These are phyloP conservation scores for Leucosporidium creatinivorum DNA, from an alignment of 768 basidiomycete species.

Conservation along the genomic window DNA sequence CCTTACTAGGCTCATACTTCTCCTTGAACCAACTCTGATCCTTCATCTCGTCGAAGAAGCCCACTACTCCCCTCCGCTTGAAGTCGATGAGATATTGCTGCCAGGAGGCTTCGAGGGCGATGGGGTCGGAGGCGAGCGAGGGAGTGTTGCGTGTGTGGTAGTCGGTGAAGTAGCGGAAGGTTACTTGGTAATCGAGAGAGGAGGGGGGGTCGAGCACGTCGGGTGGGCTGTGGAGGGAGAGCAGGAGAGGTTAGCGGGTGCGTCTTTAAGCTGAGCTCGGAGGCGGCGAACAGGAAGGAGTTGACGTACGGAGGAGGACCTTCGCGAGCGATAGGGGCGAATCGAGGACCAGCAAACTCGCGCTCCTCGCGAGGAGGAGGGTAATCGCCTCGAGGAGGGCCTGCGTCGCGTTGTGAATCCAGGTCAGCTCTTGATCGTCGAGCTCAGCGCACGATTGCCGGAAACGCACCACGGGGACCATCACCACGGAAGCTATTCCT, in stretches of 20 bases:
- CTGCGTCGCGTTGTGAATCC: neutral
- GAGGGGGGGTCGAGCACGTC: conserved; percentile 19
- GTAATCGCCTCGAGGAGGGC: neutral
- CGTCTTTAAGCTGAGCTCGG: neutral
- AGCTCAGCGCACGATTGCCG: too few relatives aligned
- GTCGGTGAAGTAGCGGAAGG: conserved; percentile 31
- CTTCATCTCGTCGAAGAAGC: conserved; percentile 16
- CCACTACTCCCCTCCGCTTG: neutral
- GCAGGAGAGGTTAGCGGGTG: neutral
- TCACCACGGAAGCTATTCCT: neutral
- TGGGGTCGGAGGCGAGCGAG: conserved; percentile 7
- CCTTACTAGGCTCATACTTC: conserved; percentile 26
- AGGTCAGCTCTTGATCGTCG: neutral
- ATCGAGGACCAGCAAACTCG: too few relatives aligned
- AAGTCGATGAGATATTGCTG: conserved; percentile 29
- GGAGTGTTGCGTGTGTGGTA: conserved; percentile 13
- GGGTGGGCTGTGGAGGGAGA: neutral
- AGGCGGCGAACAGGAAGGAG: neutral
- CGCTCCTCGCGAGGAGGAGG: conserved; percentile 2
- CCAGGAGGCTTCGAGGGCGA: conserved; percentile 29
- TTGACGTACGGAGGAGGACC: neutral
- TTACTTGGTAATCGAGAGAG: conserved; percentile 23
- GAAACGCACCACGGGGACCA: too few relatives aligned
- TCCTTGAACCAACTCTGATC: conserved; percentile 32
- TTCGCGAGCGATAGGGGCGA: neutral